Base-by-base conservation (phyloP, 176 grass and related monocot species). In the Carex scoparia region DNA sequence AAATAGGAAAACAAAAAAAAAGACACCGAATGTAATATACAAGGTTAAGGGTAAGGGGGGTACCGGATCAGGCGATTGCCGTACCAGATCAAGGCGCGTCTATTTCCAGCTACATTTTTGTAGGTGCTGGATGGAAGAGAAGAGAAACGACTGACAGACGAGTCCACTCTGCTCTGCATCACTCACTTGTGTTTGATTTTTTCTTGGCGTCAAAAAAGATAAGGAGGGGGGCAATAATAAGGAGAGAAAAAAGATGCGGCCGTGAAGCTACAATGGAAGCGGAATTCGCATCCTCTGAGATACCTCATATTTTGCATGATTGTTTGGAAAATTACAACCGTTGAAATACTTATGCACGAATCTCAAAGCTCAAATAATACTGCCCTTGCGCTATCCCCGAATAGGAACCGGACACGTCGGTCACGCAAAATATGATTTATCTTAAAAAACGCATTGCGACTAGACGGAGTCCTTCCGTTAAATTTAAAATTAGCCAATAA, bases 131-230 rank as follows among this genome's bases (percentile, higher is more conserved):
- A 64, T 3, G 62, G 49, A 51, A 68, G 62, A 55, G 81, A 55
- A 48, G 81, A 67, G 42, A 83, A 65, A 63, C 81, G 42, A 30
- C 27, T 64, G 46, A 44, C 79, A n/a, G 79, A 60, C 18, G 79
- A 23, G 60, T 82, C 79, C 0, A 82, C 60, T 82, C 79, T 65
- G 79, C 33, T 65, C 60, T 65, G 79, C 79, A 82, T 82, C 61
- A 82, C 79, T 82, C 61, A 19, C 33, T 65, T 37, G 28, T 78
- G 12, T 23, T 7, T 14, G 74, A 23, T 78, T 56, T 79, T 79
- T 57, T 79, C 13, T 14, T 18, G 10, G 53, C 13, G 35, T 16
- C 23, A 58, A 79, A 33, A 79, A 32, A 79, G 53, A 79, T 79
- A 79, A 78, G 74, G 51, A 53, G 74, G 74, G 74, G 74, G 12